Evolutionary conservation across 768 basidiomycete species (phyloP), one percentile per base, ranked within the genome.

Genomic region (Terana coerulea): DNA sequence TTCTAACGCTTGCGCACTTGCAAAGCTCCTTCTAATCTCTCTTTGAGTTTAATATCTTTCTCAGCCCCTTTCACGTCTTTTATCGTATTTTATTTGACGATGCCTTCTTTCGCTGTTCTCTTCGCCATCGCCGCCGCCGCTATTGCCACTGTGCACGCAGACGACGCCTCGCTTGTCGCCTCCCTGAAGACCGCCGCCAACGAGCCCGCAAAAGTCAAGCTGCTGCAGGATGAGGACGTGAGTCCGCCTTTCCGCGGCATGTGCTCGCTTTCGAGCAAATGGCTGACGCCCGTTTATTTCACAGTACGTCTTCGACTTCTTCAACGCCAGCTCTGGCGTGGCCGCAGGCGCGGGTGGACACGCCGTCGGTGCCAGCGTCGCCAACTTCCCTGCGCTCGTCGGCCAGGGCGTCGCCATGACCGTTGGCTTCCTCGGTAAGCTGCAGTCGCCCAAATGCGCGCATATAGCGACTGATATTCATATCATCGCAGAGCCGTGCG

Each of bases 221-320:
- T 61, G 22, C 61, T 64, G 3, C 45, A 54, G 25, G 21, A 62
- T 17, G 56, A 62, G 21, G 62, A 59, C 40, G 60, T 63, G 48
- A 54, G 56, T 47, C 10, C 19, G 19, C 11, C 29, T 9, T n/a
- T 21, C 15, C 33, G 5, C n/a, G 3, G 44, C 30, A n/a, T 5
- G 15, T 17, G 11, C 19, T 11, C 3, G 12, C 9, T 9, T 14
- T 31, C 36, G 24, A 44, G 31, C 29, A 22, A 34, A 25, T n/a
- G n/a, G n/a, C 14, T 46, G 3, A 37, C 45, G 17, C 31, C 12
- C n/a, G 42, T 28, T 12, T 11, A 17, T 26, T 17, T 2, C 9
- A 15, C 45, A 67, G 65, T 64, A 61, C 29, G 54, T 59, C 19
- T 67, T 67, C 55, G 57, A 67, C 56, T 67, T 66, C 49, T 40